A percentile compares a stretch with the other conserved stretches of the same genome.
phyloP scores from a whole-genome alignment of 2,329 filamentous ascomycete genomes.

The Penicillium digitatum region DNA sequence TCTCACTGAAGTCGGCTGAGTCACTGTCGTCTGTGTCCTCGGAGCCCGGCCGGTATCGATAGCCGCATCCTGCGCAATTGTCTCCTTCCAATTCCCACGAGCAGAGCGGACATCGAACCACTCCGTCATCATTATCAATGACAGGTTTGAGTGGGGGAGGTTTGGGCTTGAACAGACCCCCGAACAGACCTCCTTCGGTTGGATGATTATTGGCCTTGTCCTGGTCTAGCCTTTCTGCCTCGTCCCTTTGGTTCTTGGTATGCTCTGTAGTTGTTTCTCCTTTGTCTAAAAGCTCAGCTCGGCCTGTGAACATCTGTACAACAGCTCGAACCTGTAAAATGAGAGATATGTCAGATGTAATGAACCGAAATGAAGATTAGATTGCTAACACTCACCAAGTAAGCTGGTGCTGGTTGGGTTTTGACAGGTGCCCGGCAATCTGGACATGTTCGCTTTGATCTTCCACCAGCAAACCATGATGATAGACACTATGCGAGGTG shows the following conservation, averaged over 20 bases:
- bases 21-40: constrained; percentile 44
- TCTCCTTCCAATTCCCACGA: constrained; percentile 59
- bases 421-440: constrained; percentile 61
- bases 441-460: constrained; percentile 62
- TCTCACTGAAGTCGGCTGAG: constrained; percentile 44
- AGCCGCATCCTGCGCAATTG: constrained; percentile 53
- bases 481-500: constrained; percentile 49
- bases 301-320: constrained; percentile 58
- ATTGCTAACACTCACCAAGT: constrained; percentile 48
- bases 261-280: constrained; percentile 63
- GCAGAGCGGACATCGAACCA: constrained; percentile 61
- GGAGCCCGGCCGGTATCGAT: constrained; percentile 45
- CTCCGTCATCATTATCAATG: constrained; percentile 56
- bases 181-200: constrained; percentile 57
- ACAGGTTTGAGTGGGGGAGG: constrained; percentile 40
- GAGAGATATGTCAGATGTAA: constrained; percentile 9
- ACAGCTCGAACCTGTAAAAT: constrained; percentile 57
- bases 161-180: constrained; percentile 52
- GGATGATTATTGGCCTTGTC: constrained; percentile 55
- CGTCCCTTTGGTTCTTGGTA: constrained; percentile 53
- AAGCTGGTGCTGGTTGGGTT: constrained; percentile 60
- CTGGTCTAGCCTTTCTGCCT: constrained; percentile 56
- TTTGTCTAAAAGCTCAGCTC: constrained; percentile 57
- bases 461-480: constrained; percentile 53
- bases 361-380: background rate